Evolutionary conservation across 352 stramenopile genomes (phyloP), one percentile per base, ranked within the genome.

Genomic region (Thraustochytrium sp.): DNA sequence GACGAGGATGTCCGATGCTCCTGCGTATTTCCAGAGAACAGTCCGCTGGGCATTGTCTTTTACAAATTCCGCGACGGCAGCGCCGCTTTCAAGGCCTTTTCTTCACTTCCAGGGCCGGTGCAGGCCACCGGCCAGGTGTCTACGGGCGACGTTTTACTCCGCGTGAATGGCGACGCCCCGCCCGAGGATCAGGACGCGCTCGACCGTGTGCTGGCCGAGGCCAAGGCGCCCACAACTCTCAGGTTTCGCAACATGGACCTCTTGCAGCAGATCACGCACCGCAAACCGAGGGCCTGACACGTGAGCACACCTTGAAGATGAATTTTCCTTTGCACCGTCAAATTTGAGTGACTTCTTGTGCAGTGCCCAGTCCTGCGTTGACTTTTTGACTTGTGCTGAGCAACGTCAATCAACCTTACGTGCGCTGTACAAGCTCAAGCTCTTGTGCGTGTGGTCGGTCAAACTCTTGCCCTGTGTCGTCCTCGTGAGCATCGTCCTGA

Each of bases 41-140:
- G 68, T 23, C 68, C 68, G 5, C 63, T 80, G 48, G 68, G 68
- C 26, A 80, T 80, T 31, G 26, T 80, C 68, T 80, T 80, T 44
- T 80, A 63, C 40, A 46, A 53, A n/a, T 42, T 21, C n/a, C 8
- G 21, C 9, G 49, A 46, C 23, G 42, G 26, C 21, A 31, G 29
- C 51, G 48, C 31, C 5, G 68, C 68, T 23, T 80, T 80, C 44
- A 80, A 80, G 68, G 68, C 68, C 9, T 80, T 80, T 8, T 61
- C 68, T 3, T 23, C n/a, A 26, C 76, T 80, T 23, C 68, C 68
- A 8, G 68, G 68, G 18, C 68, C 68, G 9, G 46, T 51, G 3
- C 48, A 80, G 68, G 48, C 42, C 34, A 65, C 51, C 1, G 42
- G 42, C 51, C 26, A 63, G 42, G 13, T 80, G 5, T 9, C 23